phyloP scores from a whole-genome alignment of 192 early-diverging fungal species.

The Mortierella claussenii region DNA sequence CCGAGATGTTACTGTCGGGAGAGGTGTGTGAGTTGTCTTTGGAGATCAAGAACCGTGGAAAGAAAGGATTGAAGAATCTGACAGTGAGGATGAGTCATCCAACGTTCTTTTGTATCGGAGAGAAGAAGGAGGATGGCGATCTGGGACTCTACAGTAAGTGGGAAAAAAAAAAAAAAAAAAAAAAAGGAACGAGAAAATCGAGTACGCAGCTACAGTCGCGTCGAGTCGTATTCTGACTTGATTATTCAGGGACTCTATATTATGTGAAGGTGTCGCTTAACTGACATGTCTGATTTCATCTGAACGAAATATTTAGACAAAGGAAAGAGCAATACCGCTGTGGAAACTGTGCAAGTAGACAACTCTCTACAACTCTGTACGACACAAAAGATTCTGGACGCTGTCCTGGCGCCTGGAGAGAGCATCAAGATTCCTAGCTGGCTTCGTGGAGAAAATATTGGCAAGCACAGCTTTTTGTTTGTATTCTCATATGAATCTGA shows the following conservation, averaged over 20 bases:
- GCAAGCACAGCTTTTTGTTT: constrained; percentile 82
- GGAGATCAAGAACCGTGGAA: constrained; percentile 87
- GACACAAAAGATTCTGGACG: constrained; percentile 25
- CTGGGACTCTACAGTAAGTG: constrained; percentile 55
- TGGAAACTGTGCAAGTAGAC: constrained; percentile 35
- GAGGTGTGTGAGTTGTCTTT: constrained; percentile 78
- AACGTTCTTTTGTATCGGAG: constrained; percentile 83
- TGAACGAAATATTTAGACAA: constrained; percentile 8
- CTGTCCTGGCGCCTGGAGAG: constrained; percentile 70
- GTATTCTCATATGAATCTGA: constrained; percentile 87
- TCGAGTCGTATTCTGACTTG: too few relatives aligned
- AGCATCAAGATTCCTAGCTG: constrained; percentile 84
- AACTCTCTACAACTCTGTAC: constrained; percentile 61
- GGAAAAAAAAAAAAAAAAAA: too few relatives aligned
- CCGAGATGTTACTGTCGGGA: constrained; percentile 83
- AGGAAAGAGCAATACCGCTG: constrained; percentile 18
- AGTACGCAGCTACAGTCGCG: too few relatives aligned
- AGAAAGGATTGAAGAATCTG: constrained; percentile 74
- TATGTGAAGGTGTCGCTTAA: neutral
- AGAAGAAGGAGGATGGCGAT: constrained; percentile 53
- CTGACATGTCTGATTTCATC: neutral
- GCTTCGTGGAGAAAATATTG: constrained; percentile 92
- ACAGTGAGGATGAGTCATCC: constrained; percentile 87
- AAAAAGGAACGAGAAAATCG: too few relatives aligned
- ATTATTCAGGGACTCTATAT: too few relatives aligned